phyloP scores from a whole-genome alignment of 2,329 filamentous ascomycete genomes.

The Karstenula rhodostoma region DNA sequence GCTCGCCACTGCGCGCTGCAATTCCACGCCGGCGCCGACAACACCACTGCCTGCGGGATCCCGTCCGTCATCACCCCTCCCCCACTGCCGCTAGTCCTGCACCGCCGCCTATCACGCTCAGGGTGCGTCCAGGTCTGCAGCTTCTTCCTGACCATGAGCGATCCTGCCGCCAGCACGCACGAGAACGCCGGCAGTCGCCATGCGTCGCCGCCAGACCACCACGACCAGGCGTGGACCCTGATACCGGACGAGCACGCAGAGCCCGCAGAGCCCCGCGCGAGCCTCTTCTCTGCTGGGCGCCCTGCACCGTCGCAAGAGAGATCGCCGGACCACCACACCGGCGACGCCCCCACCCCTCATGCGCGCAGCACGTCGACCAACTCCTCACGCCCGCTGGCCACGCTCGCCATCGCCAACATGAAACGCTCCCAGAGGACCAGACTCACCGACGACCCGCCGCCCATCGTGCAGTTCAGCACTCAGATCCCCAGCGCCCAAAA shows the following conservation, averaged over 20 bases:
- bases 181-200: slow-evolving; percentile 18
- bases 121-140: slow-evolving; percentile 6
- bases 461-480: slow-evolving; percentile 41
- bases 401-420: slow-evolving; percentile 36
- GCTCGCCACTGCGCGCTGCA: slow-evolving; percentile 2
- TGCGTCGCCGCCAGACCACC: slow-evolving; percentile 10
- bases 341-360: slow-evolving; percentile 20
- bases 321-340: slow-evolving; percentile 18
- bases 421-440: slow-evolving; percentile 41
- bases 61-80: too few species aligned
- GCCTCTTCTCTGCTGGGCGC: slow-evolving; percentile 39
- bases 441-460: slow-evolving; percentile 34
- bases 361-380: slow-evolving; percentile 26
- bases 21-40: slow-evolving; percentile 2
- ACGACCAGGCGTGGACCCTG: slow-evolving; percentile 20
- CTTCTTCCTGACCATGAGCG: slow-evolving; percentile 19
- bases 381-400: slow-evolving; percentile 40
- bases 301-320: slow-evolving; percentile 27
- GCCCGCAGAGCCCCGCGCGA: slow-evolving; percentile 30
- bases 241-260: slow-evolving; percentile 15
- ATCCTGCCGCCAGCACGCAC: slow-evolving; percentile 17
- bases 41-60: not conserved
- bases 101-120: slow-evolving; percentile 4
- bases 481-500: slow-evolving; percentile 56
- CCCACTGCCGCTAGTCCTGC: slow-evolving; percentile 2